Conservation (phyloP, 495 filamentous ascomycete genomes). For the Aspergillus heteromorphus region DNA sequence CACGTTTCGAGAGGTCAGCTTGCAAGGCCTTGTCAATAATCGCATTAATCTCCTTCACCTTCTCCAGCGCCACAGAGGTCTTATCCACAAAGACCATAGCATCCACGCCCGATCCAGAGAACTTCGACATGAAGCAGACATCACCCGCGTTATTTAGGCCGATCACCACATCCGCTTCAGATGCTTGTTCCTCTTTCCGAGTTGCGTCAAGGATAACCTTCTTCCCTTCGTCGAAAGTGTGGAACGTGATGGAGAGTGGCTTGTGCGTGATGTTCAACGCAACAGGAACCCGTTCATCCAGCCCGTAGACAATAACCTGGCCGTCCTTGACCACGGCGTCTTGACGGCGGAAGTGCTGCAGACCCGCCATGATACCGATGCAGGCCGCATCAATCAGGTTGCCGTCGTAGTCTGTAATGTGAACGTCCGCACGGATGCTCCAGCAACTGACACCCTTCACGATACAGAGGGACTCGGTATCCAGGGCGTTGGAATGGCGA, state of each 20-base stretch:
- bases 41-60: constrained; percentile 71
- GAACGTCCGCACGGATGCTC: constrained; percentile 81
- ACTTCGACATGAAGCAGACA: constrained; percentile 85
- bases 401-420: constrained; percentile 84
- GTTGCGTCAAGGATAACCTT: constrained; percentile 71
- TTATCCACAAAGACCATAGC: constrained; percentile 70
- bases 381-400: constrained; percentile 80
- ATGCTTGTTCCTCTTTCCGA: constrained; percentile 76
- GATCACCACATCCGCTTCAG: constrained; percentile 78
- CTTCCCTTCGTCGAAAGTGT: constrained; percentile 66
- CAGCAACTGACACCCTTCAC: constrained; percentile 86
- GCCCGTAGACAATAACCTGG: constrained; percentile 69
- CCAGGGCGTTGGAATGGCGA: constrained; percentile 82
- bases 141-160: constrained; percentile 86
- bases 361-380: constrained; percentile 76
- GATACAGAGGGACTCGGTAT: constrained; percentile 93
- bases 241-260: constrained; percentile 82
- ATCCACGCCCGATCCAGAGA: constrained; percentile 74
- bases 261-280: constrained; percentile 83
- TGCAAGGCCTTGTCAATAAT: constrained; percentile 67
- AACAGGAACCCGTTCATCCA: constrained; percentile 84
- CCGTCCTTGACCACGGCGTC: constrained; percentile 82
- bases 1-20: constrained; percentile 67
- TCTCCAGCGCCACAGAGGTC: constrained; percentile 60
- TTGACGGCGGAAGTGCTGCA: constrained; percentile 84